Evolutionary conservation across 805 yeast genomes (phyloP), one percentile per base, ranked within the genome.

Genomic region (Kluyveromyces siamensis): DNA sequence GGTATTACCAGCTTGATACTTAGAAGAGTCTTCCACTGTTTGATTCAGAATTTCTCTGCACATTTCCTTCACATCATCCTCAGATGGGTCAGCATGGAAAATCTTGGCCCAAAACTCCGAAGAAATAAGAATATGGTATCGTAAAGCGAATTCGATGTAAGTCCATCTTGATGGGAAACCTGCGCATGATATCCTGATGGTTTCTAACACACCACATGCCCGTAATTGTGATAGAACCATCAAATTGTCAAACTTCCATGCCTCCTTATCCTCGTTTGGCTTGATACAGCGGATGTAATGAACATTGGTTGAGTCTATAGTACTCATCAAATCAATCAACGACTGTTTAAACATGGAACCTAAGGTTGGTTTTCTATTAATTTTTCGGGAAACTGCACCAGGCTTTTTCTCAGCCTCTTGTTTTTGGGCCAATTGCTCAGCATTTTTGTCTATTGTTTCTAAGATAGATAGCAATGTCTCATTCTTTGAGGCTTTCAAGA

Each of bases 191-290:
- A 91, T 91, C 61, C 96, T 75, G 62, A 91, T 91, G 1, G 99
- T 93, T 66, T 93, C 99, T 57, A 91, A 74, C 43, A 91, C 98
- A 84, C 99, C 99, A 74, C 99, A 91, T 6, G 99, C 99, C 65
- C 99, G 80, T 53, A 91, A 75, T 68, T 91, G 99, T 6, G 95
- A 84, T 52, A 93, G 74, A 13, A 91, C 98, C 97, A 91, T 90
- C 40, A 89, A 76, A 14, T 95, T 88, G 61, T 89, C 96, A 68
- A 91, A 91, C 65, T 83, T 84, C 98, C 99, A 91, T 1, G 98
- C 96, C 52, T 80, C 83, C 68, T 93, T 91, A 54, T 81, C 83
- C 60, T 89, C 96, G 66, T 91, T 91, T 6, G 99, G 98, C 68
- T 91, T 91, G 64, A 93, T 91, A 74, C 99, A 91, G 65, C 99